A percentile compares a stretch with the other conserved stretches of the same genome.
Evolutionary conservation across 257 asterid species (phyloP).

Genomic region (Misopates orontium): DNA sequence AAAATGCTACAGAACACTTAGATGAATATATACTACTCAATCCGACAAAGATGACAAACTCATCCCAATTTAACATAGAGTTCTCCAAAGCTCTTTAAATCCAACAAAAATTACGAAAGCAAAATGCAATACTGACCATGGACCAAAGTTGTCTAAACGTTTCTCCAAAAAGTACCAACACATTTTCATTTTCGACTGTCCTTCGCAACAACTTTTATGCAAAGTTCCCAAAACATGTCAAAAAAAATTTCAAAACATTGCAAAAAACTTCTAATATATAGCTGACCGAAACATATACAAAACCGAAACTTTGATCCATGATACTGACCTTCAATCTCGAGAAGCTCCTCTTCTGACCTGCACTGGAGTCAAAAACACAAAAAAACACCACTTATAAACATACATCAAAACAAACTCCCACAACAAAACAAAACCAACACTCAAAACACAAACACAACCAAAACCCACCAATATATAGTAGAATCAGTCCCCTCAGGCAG

Average conservation of each 20-base stretch:
- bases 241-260: no score
- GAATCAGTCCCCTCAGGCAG: slow-evolving; percentile 79
- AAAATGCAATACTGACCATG: no score
- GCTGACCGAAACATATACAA: no score
- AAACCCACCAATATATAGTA: slow-evolving; percentile 91
- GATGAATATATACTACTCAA: not conserved
- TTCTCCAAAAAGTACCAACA: no score
- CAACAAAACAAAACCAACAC: not conserved
- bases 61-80: not conserved
- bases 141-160: no score
- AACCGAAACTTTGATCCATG: no score
- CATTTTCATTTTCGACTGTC: no score
- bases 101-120: not conserved
- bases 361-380: slow-evolving; percentile 61
- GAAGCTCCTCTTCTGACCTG: slow-evolving; percentile 99
- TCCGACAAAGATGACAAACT: not conserved
- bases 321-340: slow-evolving; percentile 83
- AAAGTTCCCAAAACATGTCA: no score
- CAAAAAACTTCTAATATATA: no score
- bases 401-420: not conserved
- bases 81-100: not conserved
- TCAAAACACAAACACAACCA: not conserved
- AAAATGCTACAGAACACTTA: not conserved
- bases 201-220: no score
- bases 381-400: slow-evolving; percentile 31